phyloP scores from a whole-genome alignment of 129 eudicot genomes.

The Lonicera japonica region DNA sequence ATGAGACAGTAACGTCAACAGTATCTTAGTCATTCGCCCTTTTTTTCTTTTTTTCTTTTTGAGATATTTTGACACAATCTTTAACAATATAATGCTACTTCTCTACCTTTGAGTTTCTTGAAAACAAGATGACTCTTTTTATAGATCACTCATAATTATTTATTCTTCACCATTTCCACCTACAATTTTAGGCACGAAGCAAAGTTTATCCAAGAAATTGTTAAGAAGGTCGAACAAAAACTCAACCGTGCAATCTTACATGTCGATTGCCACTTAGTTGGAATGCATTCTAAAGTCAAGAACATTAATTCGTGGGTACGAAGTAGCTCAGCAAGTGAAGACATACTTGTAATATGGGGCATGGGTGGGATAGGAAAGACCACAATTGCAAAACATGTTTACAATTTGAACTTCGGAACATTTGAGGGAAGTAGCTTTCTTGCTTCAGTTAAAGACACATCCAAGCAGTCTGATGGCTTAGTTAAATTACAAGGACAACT shows the following conservation, averaged over 20 bases:
- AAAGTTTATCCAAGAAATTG: conserved; percentile 12
- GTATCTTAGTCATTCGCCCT: too few relatives aligned
- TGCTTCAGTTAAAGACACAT: conserved; percentile 1
- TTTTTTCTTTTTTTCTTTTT: too few relatives aligned
- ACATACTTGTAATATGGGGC: background rate
- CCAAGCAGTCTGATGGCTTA: background rate
- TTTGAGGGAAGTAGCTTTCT: conserved; percentile 1
- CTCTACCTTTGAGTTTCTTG: too few relatives aligned
- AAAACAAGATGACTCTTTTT: too few relatives aligned
- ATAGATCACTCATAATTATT: too few relatives aligned
- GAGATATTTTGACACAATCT: too few relatives aligned
- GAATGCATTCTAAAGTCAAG: conserved; percentile 10
- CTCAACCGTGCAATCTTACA: conserved; percentile 1
- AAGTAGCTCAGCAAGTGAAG: background rate
- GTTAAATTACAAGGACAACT: conserved; percentile 13
- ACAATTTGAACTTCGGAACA: background rate
- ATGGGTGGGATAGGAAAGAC: conserved; percentile 18
- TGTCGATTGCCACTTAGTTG: conserved; percentile 18
- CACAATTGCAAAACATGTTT: conserved; percentile 4
- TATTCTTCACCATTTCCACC: too few relatives aligned
- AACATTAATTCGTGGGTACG: conserved; percentile 29
- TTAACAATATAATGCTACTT: too few relatives aligned
- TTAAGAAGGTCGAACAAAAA: conserved; percentile 11
- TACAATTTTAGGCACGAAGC: too few relatives aligned
- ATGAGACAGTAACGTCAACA: too few relatives aligned